Evolutionary conservation across 2,329 filamentous ascomycete genomes (phyloP), one percentile per base, ranked within the genome.

Genomic region (Xylaria sp.): DNA sequence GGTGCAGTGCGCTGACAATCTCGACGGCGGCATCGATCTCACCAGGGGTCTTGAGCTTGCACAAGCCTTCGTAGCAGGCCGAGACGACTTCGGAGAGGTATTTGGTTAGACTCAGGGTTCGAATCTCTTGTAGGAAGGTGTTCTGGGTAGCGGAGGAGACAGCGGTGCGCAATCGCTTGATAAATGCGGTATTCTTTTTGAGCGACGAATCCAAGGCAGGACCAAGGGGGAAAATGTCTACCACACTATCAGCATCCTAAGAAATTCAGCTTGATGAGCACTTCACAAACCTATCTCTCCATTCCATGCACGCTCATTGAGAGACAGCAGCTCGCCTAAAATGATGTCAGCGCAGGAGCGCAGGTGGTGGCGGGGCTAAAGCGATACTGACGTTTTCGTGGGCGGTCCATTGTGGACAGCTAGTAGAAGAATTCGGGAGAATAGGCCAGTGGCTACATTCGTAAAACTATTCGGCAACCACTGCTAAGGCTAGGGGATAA

Each of bases 151-250:
- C 86, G 58, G 93, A 84, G 71, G 92, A 94, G 71, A 98, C 91
- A 69, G 93, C 93, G 67, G 95, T 98, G 75, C 95, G 93, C 65
- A 98, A 86, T 77, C 95, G 93, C 82, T 97, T 98, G 79, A 98
- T 98, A 81, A 98, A 98, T 73, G 94, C 94, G 3, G 95, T 98
- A 77, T 98, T 98, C 85, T 98, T 98, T 84, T 97, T 98, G 80
- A 98, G 86, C 60, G 94, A 96, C 61, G 95, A 97, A 81, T 98
- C 95, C 77, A 98, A 91, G 35, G 92, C 92, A 78, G 88, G 87
- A 80, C 89, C 90, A 74, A 96, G 90, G 63, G 88, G 82, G 77
- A 97, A 93, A 71, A 97, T 83, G 84, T 93, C 94, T 97, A 73
- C 40, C 54, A 50, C 60, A 63, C 55, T 70, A 74, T 75, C 48